These are phyloP conservation scores for Penicillium pulvis DNA, from an alignment of 495 filamentous ascomycete genomes.

Conservation along the genomic window DNA sequence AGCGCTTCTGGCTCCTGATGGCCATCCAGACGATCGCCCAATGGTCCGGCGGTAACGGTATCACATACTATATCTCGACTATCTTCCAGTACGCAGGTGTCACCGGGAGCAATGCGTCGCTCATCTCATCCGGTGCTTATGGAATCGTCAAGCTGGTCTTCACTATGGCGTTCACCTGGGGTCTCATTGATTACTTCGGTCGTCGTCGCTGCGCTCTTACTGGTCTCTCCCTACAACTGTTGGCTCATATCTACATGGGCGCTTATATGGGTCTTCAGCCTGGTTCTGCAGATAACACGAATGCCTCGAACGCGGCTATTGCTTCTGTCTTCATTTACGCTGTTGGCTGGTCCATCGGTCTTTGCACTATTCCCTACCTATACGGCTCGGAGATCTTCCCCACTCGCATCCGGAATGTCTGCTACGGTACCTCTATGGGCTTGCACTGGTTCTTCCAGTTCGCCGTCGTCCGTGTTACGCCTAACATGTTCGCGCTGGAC, in stretches of 20 bases:
- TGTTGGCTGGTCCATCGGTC: slow-evolving; percentile 52
- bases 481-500: slow-evolving; percentile 48
- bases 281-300: slow-evolving; percentile 32
- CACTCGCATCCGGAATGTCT: slow-evolving; percentile 46
- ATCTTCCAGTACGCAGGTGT: slow-evolving; percentile 47
- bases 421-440: slow-evolving; percentile 47
- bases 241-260: slow-evolving; percentile 46
- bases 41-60: slow-evolving; percentile 52
- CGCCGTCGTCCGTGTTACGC: slow-evolving; percentile 50
- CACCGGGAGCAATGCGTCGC: slow-evolving; percentile 27
- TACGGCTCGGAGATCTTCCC: slow-evolving; percentile 53
- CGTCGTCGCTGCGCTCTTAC: slow-evolving; percentile 41
- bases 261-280: slow-evolving; percentile 46
- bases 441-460: slow-evolving; percentile 54
- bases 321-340: slow-evolving; percentile 51
- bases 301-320: slow-evolving; percentile 46
- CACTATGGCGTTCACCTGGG: slow-evolving; percentile 52
- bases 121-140: slow-evolving; percentile 48
- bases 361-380: slow-evolving; percentile 51
- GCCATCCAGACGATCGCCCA: slow-evolving; percentile 49
- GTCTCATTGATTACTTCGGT: slow-evolving; percentile 46
- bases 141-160: slow-evolving; percentile 49
- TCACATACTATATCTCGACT: slow-evolving; percentile 48
- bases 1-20: slow-evolving; percentile 50
- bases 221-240: slow-evolving; percentile 41